Conservation (phyloP, 768 basidiomycete genomes). For the Kwoniella heveanensis region DNA sequence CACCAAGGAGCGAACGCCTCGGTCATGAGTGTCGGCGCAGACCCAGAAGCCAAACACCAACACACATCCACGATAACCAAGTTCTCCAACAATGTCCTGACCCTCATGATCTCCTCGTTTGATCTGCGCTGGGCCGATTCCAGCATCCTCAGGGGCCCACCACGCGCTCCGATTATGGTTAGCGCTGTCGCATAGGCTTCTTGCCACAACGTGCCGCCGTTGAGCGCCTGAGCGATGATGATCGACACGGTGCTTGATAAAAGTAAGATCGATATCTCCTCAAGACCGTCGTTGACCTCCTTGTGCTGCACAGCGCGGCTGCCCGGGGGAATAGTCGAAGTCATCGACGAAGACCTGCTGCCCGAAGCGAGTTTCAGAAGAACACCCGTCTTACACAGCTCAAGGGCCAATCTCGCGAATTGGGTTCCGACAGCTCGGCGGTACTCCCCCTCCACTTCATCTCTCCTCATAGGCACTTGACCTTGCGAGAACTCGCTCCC, state of each 20-base stretch:
- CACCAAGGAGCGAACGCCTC: constrained; percentile 25
- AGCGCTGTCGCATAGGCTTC: constrained; percentile 14
- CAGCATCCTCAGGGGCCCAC: constrained; percentile 20
- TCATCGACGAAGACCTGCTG: background rate
- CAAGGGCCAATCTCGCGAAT: constrained; percentile 8
- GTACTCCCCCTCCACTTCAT: constrained; percentile 1
- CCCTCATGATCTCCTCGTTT: background rate
- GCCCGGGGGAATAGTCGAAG: no score
- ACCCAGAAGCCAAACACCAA: constrained; percentile 21
- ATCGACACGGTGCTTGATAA: constrained; percentile 19
- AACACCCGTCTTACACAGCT: constrained; percentile 7
- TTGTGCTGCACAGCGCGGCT: no score
- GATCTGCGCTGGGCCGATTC: constrained; percentile 2
- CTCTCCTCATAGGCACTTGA: background rate
- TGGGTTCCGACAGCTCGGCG: constrained; percentile 9
- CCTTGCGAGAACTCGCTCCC: background rate
- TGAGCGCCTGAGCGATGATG: constrained; percentile 14
- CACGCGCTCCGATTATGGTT: constrained; percentile 6
- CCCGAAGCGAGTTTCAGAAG: constrained; percentile 4
- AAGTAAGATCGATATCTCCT: constrained; percentile 7
- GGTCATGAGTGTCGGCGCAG: constrained; percentile 19
- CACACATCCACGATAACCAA: constrained; percentile 19
- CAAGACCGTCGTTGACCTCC: background rate
- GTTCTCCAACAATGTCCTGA: constrained; percentile 19
- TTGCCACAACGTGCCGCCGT: constrained; percentile 11